Evolutionary conservation across 2,329 filamentous ascomycete genomes (phyloP), one percentile per base, ranked within the genome.

Genomic region (Fusarium bactridioides): DNA sequence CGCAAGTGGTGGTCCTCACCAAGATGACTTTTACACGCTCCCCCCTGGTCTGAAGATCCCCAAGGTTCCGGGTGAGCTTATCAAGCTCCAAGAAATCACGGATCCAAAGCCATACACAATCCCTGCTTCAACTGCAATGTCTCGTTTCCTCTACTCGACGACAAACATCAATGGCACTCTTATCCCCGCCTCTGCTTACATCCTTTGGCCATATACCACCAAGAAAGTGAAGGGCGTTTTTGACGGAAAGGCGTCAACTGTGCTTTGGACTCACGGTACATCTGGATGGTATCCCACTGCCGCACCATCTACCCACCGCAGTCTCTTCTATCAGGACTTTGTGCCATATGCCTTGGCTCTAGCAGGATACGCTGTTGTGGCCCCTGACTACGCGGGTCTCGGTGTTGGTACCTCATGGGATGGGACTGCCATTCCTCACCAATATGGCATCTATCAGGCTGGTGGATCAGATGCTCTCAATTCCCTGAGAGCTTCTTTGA

Each of bases 361-460:
- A 5, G 51, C 67, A 68, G n/a, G 67, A 37, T 13, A 68, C 16
- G 63, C 47, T 21, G 69, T 71, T 4, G 59, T 68, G 4, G 67
- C 67, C 7, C 69, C 67, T 7, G 69, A 72, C 29, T 72, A 72
- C 37, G 67, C 64, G 1, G 69, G 59, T 10, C 67, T 72, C 1
- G 69, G 67, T 1, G 23, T 65, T 29, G 51, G 35, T 13, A 54
- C 35, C 25, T 40, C 51, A 10, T 40, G 51, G 51, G 19, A 40
- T 31, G 35, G 25, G 10, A 54, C 35, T 7, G 7, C 9, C 10
- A 53, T 53, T 38, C 18, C 33, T 27, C 51, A 54, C 21, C 7
- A 29, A n/a, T 23, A 40, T 29, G 51, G 23, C 2, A 54, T 54
- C 21, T 54, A 54, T 18, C 50, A 38, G 10, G 35, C 51, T n/a